Percentiles rank a stretch among this genome's conserved stretches.
Evolutionary conservation across 1,139 yeast species (phyloP).

Genomic region (Pichia sp.): DNA sequence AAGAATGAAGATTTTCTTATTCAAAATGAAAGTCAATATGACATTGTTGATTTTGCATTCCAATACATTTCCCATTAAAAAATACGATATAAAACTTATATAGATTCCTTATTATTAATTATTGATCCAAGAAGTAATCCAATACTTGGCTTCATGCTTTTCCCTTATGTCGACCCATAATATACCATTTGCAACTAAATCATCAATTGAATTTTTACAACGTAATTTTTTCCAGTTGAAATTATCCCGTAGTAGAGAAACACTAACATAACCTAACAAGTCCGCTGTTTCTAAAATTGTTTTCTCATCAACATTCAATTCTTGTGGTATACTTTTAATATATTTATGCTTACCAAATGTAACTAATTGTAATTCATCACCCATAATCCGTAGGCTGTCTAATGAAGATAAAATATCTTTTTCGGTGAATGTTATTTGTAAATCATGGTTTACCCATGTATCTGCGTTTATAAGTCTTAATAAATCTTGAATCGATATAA

Average conservation of each 20-base stretch:
- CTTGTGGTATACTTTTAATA: slow-evolving; percentile 37
- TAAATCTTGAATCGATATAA: slow-evolving; percentile 60
- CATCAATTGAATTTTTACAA: slow-evolving; percentile 59
- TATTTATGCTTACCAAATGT: slow-evolving; percentile 30
- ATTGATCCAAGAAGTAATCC: slow-evolving; percentile 54
- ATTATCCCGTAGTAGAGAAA: slow-evolving; percentile 59
- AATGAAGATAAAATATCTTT: slow-evolving; percentile 48
- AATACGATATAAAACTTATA: neutral
- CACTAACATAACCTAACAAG: slow-evolving; percentile 59
- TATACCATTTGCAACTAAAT: slow-evolving; percentile 73
- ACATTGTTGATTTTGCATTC: slow-evolving; percentile 79
- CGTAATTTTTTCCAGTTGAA: slow-evolving; percentile 64
- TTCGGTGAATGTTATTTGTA: slow-evolving; percentile 27
- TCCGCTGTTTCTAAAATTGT: slow-evolving; percentile 69
- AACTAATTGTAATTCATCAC: slow-evolving; percentile 31
- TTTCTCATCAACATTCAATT: slow-evolving; percentile 58
- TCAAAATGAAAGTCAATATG: slow-evolving; percentile 61
- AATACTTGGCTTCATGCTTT: slow-evolving; percentile 50
- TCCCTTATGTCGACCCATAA: slow-evolving; percentile 71
- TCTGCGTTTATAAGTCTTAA: slow-evolving; percentile 30
- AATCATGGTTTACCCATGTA: slow-evolving; percentile 31
- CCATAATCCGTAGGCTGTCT: slow-evolving; percentile 24
- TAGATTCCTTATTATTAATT: slow-evolving; percentile 1
- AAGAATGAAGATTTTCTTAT: slow-evolving; percentile 71
- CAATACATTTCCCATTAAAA: slow-evolving; percentile 77